phyloP scores from a whole-genome alignment of 2,329 filamentous ascomycete species.

The Alternaria alternata region DNA sequence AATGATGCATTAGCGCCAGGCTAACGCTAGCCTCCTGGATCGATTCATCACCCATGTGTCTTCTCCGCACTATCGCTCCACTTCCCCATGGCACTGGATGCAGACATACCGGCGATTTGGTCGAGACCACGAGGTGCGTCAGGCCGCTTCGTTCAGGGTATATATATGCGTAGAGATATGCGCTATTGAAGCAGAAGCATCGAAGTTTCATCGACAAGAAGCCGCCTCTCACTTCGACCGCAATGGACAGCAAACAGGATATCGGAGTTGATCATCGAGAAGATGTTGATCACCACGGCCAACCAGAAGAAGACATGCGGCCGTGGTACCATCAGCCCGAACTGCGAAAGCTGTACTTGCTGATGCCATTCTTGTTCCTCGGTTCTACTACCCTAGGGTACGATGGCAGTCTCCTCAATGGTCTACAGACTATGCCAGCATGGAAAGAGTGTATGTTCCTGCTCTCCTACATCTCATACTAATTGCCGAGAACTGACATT shows the following conservation, averaged over 20 bases:
- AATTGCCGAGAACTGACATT: not conserved
- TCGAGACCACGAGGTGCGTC: not conserved
- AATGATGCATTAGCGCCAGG: conserved; percentile 14
- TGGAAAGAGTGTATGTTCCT: conserved; percentile 14
- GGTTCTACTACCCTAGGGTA: conserved; percentile 49
- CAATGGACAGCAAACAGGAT: not conserved
- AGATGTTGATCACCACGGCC: not conserved
- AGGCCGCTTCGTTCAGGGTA: not conserved
- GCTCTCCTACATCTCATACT: not conserved
- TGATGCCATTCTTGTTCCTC: not conserved
- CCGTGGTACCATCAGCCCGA: not conserved
- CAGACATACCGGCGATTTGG: conserved; percentile 8
- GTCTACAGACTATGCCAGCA: conserved; percentile 47
- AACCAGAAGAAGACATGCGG: not conserved
- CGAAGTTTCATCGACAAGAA: not conserved
- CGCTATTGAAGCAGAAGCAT: not conserved
- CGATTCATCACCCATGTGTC: conserved; percentile 37
- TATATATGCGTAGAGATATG: not conserved
- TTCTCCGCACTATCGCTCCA: not conserved
- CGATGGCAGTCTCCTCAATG: conserved; percentile 48
- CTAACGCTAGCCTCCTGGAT: conserved; percentile 24
- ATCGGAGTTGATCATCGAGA: not conserved
- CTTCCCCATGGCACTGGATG: not conserved
- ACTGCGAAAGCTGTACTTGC: not conserved
- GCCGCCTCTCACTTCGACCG: not conserved